Conservation (phyloP, 1,284 basidiomycete species). For the Quambalaria eucalypti region DNA sequence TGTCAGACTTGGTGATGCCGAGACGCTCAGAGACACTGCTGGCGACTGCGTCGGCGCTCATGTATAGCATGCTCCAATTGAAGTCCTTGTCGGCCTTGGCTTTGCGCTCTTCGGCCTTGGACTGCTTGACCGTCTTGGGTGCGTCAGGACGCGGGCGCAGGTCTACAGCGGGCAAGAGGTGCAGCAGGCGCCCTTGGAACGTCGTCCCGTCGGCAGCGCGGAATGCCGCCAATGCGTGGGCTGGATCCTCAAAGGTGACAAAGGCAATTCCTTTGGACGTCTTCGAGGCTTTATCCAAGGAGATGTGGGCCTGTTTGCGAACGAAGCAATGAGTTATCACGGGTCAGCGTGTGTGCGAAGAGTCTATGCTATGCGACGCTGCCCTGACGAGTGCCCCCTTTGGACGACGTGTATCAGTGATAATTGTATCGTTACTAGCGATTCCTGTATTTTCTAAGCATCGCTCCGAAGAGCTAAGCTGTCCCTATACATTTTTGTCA, state of each 20-base stretch:
- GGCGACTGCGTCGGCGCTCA: slow-evolving; percentile 88
- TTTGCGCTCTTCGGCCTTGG: slow-evolving; percentile 60
- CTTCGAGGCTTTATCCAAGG: slow-evolving; percentile 61
- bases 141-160: slow-evolving; percentile 43
- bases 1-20: slow-evolving; percentile 72
- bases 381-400: neutral
- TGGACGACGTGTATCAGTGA: neutral
- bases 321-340: neutral
- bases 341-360: slow-evolving; percentile 4
- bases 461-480: slow-evolving; percentile 22
- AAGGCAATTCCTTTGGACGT: slow-evolving; percentile 66
- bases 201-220: slow-evolving; percentile 70
- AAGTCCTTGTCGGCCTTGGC: slow-evolving; percentile 70
- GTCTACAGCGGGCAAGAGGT: slow-evolving; percentile 75
- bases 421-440: slow-evolving; percentile 14
- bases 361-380: neutral
- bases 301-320: slow-evolving; percentile 65
- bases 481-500: slow-evolving; percentile 45
- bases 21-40: slow-evolving; percentile 73
- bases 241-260: slow-evolving; percentile 62
- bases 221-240: slow-evolving; percentile 67
- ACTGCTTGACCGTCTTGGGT: slow-evolving; percentile 52
- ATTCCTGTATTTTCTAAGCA: slow-evolving; percentile 42
- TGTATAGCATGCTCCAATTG: slow-evolving; percentile 92
- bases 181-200: slow-evolving; percentile 84